phyloP scores from a whole-genome alignment of 495 filamentous ascomycete species.

The Penicillium daleae region DNA sequence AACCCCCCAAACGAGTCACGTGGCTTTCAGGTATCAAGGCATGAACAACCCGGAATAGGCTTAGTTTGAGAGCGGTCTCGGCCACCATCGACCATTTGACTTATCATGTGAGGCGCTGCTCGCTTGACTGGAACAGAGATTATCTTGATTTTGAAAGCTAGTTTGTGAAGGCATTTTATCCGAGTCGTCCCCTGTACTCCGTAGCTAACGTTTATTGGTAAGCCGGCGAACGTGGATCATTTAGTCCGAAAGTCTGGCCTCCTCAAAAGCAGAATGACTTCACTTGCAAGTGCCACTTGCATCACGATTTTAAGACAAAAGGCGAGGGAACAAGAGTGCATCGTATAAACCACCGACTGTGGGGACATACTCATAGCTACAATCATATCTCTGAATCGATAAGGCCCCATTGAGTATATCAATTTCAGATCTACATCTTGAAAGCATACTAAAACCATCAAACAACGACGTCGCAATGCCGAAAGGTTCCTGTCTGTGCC shows the following conservation, averaged over 20 bases:
- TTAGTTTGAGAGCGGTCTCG: background rate
- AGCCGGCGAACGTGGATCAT: background rate
- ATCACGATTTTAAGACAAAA: slow-evolving; percentile 2
- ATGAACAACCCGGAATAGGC: background rate
- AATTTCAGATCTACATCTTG: background rate
- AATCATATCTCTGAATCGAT: background rate
- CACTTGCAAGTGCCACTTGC: slow-evolving; percentile 8
- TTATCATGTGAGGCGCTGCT: background rate
- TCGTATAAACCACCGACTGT: background rate
- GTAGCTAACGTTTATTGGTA: background rate
- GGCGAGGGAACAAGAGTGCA: background rate
- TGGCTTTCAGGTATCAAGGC: background rate
- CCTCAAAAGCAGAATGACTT: slow-evolving; percentile 1
- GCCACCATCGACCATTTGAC: background rate
- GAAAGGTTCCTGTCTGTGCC: slow-evolving; percentile 12
- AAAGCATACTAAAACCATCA: background rate
- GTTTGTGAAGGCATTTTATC: background rate
- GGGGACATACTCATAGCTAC: background rate
- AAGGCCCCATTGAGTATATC: background rate
- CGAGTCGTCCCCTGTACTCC: background rate
- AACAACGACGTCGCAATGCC: slow-evolving; percentile 3
- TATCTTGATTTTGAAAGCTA: background rate
- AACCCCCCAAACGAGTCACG: too few relatives aligned
- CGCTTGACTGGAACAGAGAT: background rate
- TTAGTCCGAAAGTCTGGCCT: background rate